These are phyloP conservation scores for Knoxdaviesia proteae DNA, from an alignment of 2,329 filamentous ascomycete genomes.

Conservation along the genomic window DNA sequence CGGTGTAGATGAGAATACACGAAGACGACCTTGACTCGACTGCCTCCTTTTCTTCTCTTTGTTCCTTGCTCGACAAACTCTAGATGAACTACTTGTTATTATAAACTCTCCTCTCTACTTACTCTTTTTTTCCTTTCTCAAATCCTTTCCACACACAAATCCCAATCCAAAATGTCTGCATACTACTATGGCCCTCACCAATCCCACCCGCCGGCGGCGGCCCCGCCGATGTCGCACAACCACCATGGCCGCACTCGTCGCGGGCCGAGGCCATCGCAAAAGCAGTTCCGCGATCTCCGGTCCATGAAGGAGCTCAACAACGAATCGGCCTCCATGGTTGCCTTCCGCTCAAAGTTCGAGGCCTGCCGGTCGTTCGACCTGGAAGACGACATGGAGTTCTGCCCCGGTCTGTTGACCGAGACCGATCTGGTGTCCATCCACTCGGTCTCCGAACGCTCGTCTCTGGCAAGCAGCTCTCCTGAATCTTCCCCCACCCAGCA, in stretches of 20 bases:
- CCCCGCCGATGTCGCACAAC: constrained; percentile 44
- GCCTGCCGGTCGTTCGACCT: constrained; percentile 84
- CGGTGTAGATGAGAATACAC: neutral
- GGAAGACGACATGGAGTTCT: constrained; percentile 92
- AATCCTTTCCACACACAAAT: neutral
- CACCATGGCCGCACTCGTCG: constrained; percentile 74
- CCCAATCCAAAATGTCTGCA: constrained; percentile 32
- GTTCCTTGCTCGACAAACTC: neutral
- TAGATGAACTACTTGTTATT: constrained; percentile 1
- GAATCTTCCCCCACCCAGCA: constrained; percentile 81
- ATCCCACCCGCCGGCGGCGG: constrained; percentile 20
- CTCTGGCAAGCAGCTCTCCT: constrained; percentile 82
- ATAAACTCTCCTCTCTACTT: neutral
- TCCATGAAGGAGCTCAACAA: constrained; percentile 62
- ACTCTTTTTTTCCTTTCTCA: neutral
- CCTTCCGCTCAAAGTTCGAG: constrained; percentile 77
- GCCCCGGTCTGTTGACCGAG: constrained; percentile 77
- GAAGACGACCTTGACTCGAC: neutral
- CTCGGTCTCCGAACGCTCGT: constrained; percentile 84
- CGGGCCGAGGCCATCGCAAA: constrained; percentile 48
- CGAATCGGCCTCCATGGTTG: constrained; percentile 53
- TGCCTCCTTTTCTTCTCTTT: neutral
- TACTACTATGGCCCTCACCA: constrained; percentile 43
- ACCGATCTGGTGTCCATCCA: constrained; percentile 88
- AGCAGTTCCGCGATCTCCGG: constrained; percentile 62